A percentile compares a stretch with the other conserved stretches of the same genome.
Evolutionary conservation across 257 asterid genomes (phyloP).

Genomic region (Cinchona pubescens): DNA sequence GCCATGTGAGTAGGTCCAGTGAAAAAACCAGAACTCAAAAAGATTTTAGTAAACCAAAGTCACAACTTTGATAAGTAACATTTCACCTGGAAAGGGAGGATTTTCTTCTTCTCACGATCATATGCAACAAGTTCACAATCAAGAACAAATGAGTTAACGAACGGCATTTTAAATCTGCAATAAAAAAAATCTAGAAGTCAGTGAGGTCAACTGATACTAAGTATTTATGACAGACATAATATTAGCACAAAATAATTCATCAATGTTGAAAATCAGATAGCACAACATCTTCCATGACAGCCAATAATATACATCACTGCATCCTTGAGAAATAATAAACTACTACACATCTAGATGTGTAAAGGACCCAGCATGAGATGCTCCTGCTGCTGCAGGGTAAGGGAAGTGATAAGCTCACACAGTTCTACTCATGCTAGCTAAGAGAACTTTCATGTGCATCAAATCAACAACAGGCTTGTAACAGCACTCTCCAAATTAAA

Average conservation of each 20-base stretch:
- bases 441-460: not conserved
- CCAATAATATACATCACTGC: not conserved
- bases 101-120: slow-evolving; percentile 85
- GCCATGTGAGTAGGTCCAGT: not conserved
- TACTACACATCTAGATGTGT: too few species aligned
- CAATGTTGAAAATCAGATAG: not conserved
- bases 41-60: not conserved
- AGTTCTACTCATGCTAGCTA: not conserved
- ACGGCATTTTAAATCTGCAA: slow-evolving; percentile 72
- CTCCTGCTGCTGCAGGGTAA: not conserved
- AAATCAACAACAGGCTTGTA: not conserved
- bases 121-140: slow-evolving; percentile 97
- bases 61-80: not conserved
- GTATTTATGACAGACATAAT: slow-evolving; percentile 2
- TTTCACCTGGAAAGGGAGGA: slow-evolving; percentile 86
- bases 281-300: not conserved
- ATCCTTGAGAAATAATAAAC: not conserved
- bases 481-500: not conserved
- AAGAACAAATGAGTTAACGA: slow-evolving; percentile 81
- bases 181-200: not conserved
- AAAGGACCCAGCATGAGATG: slow-evolving; percentile 1
- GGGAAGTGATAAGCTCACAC: slow-evolving; percentile 3
- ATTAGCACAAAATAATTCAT: not conserved
- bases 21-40: not conserved
- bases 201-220: not conserved